These are phyloP conservation scores for Ophiostoma triangulosporum DNA, from an alignment of 2,329 filamentous ascomycete genomes.

Conservation along the genomic window DNA sequence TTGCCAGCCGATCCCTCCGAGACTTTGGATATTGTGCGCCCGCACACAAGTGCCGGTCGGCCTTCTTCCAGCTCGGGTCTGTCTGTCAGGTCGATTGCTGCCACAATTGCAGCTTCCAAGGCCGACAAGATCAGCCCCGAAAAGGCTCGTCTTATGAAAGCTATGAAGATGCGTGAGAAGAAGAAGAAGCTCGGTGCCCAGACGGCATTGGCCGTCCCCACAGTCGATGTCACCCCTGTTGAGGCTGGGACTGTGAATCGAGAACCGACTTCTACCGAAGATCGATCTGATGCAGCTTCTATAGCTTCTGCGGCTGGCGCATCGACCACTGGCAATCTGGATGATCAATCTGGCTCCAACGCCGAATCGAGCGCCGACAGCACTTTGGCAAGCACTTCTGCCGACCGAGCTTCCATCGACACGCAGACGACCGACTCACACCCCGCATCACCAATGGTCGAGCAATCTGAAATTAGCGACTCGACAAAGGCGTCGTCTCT, in stretches of 20 bases:
- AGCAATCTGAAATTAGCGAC: constrained; percentile 40
- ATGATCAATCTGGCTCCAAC: background rate
- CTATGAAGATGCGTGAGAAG: constrained; percentile 77
- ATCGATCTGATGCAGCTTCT: background rate
- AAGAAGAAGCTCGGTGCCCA: constrained; percentile 39
- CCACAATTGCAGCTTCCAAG: constrained; percentile 28
- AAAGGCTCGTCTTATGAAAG: constrained; percentile 87
- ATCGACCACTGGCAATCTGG: background rate
- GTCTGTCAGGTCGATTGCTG: constrained; percentile 27
- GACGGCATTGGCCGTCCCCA: constrained; percentile 17
- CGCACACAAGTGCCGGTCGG: constrained; percentile 23
- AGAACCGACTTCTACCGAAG: background rate
- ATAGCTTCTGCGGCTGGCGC: background rate
- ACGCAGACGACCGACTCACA: constrained; percentile 40
- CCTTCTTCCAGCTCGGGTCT: constrained; percentile 33
- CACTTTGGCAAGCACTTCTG: constrained; percentile 11
- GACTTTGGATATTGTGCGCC: constrained; percentile 18
- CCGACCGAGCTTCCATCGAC: constrained; percentile 34
- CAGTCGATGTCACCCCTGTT: constrained; percentile 14
- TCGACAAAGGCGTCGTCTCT: constrained; percentile 52
- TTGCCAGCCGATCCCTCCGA: constrained; percentile 23
- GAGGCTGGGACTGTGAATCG: background rate
- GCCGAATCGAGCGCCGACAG: background rate
- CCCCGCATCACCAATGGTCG: constrained; percentile 40
- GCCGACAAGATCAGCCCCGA: constrained; percentile 60